Evolutionary conservation across 73 alveolate species (phyloP).

Genomic region (Breviolum minutum): DNA sequence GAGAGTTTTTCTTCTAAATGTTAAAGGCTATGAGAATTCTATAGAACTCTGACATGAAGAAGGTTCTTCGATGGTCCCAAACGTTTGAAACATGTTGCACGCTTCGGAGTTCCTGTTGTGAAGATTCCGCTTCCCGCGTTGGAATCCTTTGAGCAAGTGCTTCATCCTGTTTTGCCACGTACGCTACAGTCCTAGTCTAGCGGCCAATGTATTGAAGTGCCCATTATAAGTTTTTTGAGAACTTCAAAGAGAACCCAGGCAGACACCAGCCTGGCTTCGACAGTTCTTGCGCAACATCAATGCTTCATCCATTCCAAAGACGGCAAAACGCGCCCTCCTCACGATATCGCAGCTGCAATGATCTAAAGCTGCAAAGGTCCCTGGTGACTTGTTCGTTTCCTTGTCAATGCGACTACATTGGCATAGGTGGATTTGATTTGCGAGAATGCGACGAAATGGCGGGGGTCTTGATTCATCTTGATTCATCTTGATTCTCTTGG

Average conservation of each 20-base stretch:
- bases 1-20: background rate
- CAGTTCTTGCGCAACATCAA: constrained; percentile 65
- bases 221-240: background rate
- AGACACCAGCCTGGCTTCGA: constrained; percentile 89
- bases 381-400: background rate
- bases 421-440: constrained; percentile 17
- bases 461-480: too few relatives aligned
- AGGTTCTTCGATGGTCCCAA: background rate
- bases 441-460: background rate
- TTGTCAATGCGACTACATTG: background rate
- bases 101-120: constrained; percentile 82
- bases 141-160: constrained; percentile 89
- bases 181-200: constrained; percentile 11
- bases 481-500: too few relatives aligned
- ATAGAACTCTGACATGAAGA: background rate
- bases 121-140: constrained; percentile 70
- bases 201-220: background rate
- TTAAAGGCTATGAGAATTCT: background rate
- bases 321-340: background rate
- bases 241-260: background rate
- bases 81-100: background rate
- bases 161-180: constrained; percentile 74
- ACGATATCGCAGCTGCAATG: background rate
- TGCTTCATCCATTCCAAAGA: constrained; percentile 2
- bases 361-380: background rate